Conservation (phyloP, 2,329 filamentous ascomycete genomes). For the Phaeomoniella chlamydospora region DNA sequence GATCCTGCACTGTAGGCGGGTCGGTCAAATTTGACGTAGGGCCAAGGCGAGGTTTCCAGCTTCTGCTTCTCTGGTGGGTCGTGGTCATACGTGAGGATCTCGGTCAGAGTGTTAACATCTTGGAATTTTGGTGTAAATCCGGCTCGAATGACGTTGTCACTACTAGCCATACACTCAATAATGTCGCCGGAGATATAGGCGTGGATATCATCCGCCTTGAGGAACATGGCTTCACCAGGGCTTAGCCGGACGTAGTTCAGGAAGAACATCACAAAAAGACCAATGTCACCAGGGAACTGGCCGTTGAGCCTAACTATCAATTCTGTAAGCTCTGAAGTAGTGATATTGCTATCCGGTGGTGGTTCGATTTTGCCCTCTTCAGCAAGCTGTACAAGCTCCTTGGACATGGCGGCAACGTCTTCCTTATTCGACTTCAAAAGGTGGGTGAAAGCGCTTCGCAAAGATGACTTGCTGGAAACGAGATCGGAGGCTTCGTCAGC, state of each 20-base stretch:
- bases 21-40: constrained; percentile 72
- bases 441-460: constrained; percentile 61
- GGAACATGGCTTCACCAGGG: constrained; percentile 86
- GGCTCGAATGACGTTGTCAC: constrained; percentile 96
- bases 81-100: constrained; percentile 90
- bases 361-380: constrained; percentile 19
- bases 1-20: constrained; percentile 66
- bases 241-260: constrained; percentile 84
- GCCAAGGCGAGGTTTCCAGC: constrained; percentile 73
- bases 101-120: constrained; percentile 75
- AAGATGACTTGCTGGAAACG: constrained; percentile 58
- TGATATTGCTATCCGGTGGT: constrained; percentile 57
- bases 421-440: constrained; percentile 66
- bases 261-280: constrained; percentile 91
- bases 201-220: constrained; percentile 93
- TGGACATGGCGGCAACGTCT: constrained; percentile 48
- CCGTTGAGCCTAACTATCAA: constrained; percentile 63
- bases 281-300: constrained; percentile 81
- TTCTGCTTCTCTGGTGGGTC: constrained; percentile 92
- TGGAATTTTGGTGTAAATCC: constrained; percentile 99
- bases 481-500: constrained; percentile 38
- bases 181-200: constrained; percentile 71
- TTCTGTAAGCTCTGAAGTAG: constrained; percentile 57
- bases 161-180: constrained; percentile 97
- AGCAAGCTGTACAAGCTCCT: constrained; percentile 57